These are phyloP conservation scores for Xylogone sp. DNA, from an alignment of 2,329 filamentous ascomycete genomes.

Conservation along the genomic window DNA sequence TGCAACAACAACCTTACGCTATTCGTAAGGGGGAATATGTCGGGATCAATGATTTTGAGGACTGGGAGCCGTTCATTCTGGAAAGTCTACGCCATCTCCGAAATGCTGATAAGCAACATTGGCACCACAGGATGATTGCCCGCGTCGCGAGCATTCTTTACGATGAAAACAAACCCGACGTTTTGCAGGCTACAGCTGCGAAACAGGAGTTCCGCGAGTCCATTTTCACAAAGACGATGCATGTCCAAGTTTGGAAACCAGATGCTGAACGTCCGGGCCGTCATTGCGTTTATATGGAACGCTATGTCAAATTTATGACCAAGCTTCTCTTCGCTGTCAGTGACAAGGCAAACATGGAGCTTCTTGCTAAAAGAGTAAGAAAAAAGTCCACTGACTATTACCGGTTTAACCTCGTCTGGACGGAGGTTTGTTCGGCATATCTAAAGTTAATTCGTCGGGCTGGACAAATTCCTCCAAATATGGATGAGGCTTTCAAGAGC, in stretches of 20 bases:
- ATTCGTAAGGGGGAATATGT: constrained; percentile 24
- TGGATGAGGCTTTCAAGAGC: constrained; percentile 64
- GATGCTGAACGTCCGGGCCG: constrained; percentile 66
- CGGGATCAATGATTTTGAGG: constrained; percentile 30
- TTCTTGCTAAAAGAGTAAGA: constrained; percentile 59
- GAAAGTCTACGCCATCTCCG: constrained; percentile 29
- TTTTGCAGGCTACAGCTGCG: constrained; percentile 46
- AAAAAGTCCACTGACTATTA: constrained; percentile 54
- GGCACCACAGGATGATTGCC: constrained; percentile 70
- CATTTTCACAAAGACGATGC: constrained; percentile 73
- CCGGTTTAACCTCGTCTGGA: constrained; percentile 22
- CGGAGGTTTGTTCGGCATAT: constrained; percentile 23
- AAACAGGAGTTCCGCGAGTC: constrained; percentile 64
- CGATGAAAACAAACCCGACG: constrained; percentile 45
- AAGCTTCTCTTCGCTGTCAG: constrained; percentile 56
- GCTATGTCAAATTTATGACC: constrained; percentile 65
- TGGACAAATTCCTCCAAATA: constrained; percentile 53
- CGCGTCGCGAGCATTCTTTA: constrained; percentile 60
- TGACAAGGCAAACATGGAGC: constrained; percentile 60
- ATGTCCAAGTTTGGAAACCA: constrained; percentile 70
- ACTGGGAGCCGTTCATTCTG: constrained; percentile 59
- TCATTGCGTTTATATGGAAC: constrained; percentile 71
- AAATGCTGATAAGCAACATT: constrained; percentile 64
- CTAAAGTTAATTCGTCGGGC: constrained; percentile 51
- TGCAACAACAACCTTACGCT: constrained; percentile 28